phyloP scores from a whole-genome alignment of 2,329 filamentous ascomycete genomes.

The Pyricularia sp. region DNA sequence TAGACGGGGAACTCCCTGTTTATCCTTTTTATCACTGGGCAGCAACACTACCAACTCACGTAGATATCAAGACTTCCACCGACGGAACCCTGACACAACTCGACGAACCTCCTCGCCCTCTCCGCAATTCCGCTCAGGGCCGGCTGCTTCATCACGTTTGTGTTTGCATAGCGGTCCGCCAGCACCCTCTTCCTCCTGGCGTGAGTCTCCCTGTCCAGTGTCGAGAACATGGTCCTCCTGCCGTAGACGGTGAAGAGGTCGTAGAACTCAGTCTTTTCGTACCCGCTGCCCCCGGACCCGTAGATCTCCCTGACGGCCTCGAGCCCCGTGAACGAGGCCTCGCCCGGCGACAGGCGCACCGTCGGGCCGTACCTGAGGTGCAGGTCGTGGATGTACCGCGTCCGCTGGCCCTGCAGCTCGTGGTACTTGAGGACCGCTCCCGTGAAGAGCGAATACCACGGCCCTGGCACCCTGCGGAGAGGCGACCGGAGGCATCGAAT shows the following conservation, averaged over 20 bases:
- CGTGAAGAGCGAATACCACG: conserved; percentile 36
- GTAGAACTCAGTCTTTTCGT: conserved; percentile 58
- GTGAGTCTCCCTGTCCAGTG: conserved; percentile 49
- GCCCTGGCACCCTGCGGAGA: conserved; percentile 37
- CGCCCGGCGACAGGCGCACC: conserved; percentile 47
- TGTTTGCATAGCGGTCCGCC: conserved; percentile 60
- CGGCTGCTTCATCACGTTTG: conserved; percentile 48
- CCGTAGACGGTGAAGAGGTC: conserved; percentile 49
- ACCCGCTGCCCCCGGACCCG: conserved; percentile 50
- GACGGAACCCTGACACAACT: conserved; percentile 36
- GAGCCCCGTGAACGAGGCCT: conserved; percentile 48
- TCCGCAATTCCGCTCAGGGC: conserved; percentile 49
- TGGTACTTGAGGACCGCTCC: conserved; percentile 43
- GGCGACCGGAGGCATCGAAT: conserved; percentile 20
- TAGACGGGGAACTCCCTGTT: neutral
- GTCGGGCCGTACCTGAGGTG: conserved; percentile 47
- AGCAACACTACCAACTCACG: conserved; percentile 28
- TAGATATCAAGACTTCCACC: conserved; percentile 48
- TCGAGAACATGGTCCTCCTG: conserved; percentile 52
- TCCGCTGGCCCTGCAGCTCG: conserved; percentile 43
- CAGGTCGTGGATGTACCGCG: conserved; percentile 43
- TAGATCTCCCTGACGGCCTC: conserved; percentile 55
- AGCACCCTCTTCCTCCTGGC: conserved; percentile 52
- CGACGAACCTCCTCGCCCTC: conserved; percentile 44
- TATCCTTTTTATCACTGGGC: neutral